A percentile compares a stretch with the other conserved stretches of the same genome.
phyloP scores from a whole-genome alignment of 1,284 basidiomycete species.

The Ceratobasidium sp. region DNA sequence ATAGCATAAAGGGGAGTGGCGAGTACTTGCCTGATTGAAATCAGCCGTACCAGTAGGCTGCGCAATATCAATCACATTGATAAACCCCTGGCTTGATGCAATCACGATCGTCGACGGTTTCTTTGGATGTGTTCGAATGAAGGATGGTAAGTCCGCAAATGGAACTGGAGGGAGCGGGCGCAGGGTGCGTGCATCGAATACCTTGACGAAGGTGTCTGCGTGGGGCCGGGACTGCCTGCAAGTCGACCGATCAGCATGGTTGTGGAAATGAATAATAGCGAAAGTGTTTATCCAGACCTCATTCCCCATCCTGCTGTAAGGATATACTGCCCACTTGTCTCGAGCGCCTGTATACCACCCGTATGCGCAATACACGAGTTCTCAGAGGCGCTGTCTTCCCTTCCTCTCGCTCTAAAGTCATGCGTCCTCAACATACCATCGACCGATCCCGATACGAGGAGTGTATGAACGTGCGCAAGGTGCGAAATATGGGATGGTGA shows the following conservation, averaged over 20 bases:
- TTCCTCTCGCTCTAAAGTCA: constrained; percentile 79
- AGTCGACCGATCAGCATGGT: constrained; percentile 22
- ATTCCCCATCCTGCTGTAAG: constrained; percentile 89
- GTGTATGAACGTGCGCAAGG: constrained; percentile 72
- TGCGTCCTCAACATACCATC: constrained; percentile 89
- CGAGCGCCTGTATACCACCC: constrained; percentile 86
- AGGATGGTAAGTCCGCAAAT: constrained; percentile 89
- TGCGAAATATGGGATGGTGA: constrained; percentile 73
- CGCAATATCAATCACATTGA: constrained; percentile 90
- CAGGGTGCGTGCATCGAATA: constrained; percentile 90
- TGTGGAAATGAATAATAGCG: constrained; percentile 23
- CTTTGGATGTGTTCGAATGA: constrained; percentile 86
- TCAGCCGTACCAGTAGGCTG: constrained; percentile 75
- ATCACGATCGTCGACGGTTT: constrained; percentile 83
- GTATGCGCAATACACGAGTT: constrained; percentile 79
- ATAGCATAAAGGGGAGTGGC: not conserved
- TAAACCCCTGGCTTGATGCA: constrained; percentile 85
- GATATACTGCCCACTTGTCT: constrained; percentile 79
- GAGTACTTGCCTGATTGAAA: constrained; percentile 76
- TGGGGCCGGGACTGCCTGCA: constrained; percentile 88
- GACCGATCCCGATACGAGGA: constrained; percentile 80
- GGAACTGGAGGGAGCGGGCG: constrained; percentile 84
- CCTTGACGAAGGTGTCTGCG: constrained; percentile 92
- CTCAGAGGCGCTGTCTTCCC: constrained; percentile 62
- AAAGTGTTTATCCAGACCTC: constrained; percentile 65